Evolutionary conservation across 1,284 basidiomycete genomes (phyloP), one percentile per base, ranked within the genome.

Genomic region (Bjerkandera adusta): DNA sequence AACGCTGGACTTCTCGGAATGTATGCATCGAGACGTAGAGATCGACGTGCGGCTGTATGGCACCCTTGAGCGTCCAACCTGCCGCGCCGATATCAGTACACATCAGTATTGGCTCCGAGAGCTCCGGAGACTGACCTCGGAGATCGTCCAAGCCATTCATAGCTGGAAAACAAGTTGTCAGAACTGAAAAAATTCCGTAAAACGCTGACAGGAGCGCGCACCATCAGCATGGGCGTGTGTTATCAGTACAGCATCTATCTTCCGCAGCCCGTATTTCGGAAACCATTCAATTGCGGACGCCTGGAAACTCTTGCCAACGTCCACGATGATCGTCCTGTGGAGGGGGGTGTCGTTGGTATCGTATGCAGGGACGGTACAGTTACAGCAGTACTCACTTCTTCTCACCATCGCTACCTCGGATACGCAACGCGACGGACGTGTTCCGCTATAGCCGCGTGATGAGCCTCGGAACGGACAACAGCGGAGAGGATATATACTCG

Each of bases 71-170:
- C 2, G 89, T 92, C 89, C 89, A 92, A 33, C 76, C 87, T 89
- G 56, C 13, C 21, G 41, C 44, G 44, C 33, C 27, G 26, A 49
- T 50, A 50, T 42, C 22, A 35, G 15, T 29, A n/a, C n/a, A n/a
- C n/a, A 7, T 27, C 20, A 20, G 7, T 47, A 48, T 47, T 46
- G 47, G 36, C 22, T 25, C 20, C 37, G 40, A 54, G 35, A 20
- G 11, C n/a, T 27, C 47, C 45, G 41, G 48, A 25, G 43, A 36
- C 67, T 50, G 53, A 85, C 86, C 83, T 73, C 89, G 71, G 27
- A 92, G 69, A 61, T 92, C 89, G 65, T 92, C 89, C 47, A 92
- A 60, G 3, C 89, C 89, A 58, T 91, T 89, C 72, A 89, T 87
- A 11, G 89, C 89, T 87, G 52, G 33, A 37, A 39, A 43, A 50